Base-by-base conservation (phyloP, 2,329 filamentous ascomycete genomes). In the Cryoendolithus antarcticus region DNA sequence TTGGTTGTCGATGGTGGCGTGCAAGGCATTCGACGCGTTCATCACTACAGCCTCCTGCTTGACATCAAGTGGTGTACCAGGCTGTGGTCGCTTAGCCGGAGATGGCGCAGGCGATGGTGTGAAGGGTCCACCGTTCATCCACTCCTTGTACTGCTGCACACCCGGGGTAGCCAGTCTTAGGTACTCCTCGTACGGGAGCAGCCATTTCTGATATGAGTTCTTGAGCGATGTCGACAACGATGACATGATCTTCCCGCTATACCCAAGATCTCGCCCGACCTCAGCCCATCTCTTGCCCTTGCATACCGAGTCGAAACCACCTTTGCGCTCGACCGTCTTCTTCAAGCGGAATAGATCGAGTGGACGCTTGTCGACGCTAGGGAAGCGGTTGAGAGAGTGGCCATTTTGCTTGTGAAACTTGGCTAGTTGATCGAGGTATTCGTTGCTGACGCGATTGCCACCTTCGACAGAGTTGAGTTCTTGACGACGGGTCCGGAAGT, bases 201-300 rank as follows among this genome's bases (percentile, higher is more conserved):
- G 77, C 85, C 91, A 98, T 63, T 89, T 80, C 59, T 94, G 86
- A 53, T 93, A 98, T 0, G 91, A 96, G 61, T 98, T 98, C 61
- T 96, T 98, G 32, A 98, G 72, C 4, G 91, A 96, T 0, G 91
- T 98, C 4, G 91, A 98, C 34, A 98, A 67, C 6, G 91, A 96
- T 2, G 89, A 96, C 91, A 98, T 98, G 47, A 98, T 98, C 67
- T 98, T 98, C 57, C 91, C 91, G 57, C 89, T 96, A 63, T 98
- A 98, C 39, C 91, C 91, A 35, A 98, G 67, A 58, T 96, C 91
- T 54, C 91, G 79, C 28, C 91, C 91, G 51, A 98, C 96, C 61
- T 98, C 91, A 10, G 91, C 91, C 91, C 91, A 98, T 66, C 96
- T 96, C 65, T 98, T 98, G 40, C 81, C 73, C 62, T 94, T 95